Conservation (phyloP, 164 flowering plant species). For the Houttuynia cordata region DNA sequence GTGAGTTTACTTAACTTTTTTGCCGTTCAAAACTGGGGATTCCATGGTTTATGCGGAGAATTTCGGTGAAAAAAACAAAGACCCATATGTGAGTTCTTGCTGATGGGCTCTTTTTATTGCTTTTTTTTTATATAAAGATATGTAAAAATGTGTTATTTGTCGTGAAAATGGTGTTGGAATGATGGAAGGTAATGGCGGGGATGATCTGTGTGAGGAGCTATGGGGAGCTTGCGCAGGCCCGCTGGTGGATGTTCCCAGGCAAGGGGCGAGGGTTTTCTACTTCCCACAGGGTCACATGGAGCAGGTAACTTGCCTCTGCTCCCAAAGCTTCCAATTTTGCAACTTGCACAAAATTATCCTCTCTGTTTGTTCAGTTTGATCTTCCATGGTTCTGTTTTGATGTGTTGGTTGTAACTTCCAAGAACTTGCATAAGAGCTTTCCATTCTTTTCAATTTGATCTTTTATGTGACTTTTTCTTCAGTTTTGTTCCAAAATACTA, state of each 20-base stretch:
- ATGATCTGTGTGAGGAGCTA: conserved; percentile 51
- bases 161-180: conserved; percentile 9
- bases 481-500: too few relatives aligned
- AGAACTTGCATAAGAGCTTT: too few relatives aligned
- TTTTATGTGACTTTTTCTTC: too few relatives aligned
- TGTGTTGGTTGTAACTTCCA: too few relatives aligned
- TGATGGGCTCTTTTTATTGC: not conserved
- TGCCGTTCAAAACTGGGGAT: not conserved
- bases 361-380: not conserved
- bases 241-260: conserved; percentile 61
- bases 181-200: conserved; percentile 4
- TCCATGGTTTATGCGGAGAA: conserved; percentile 3
- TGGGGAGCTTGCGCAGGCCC: conserved; percentile 96
- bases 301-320: conserved; percentile 57
- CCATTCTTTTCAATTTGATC: too few relatives aligned
- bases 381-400: not conserved
- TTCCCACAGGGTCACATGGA: conserved; percentile 96
- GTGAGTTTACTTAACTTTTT: not conserved
- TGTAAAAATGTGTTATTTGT: not conserved
- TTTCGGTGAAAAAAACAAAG: not conserved
- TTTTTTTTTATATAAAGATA: too few relatives aligned
- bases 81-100: not conserved
- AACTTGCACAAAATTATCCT: not conserved
- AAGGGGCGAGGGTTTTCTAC: conserved; percentile 57
- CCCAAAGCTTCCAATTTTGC: not conserved